These are phyloP conservation scores for Trichophyton benhamiae DNA, from an alignment of 2,329 filamentous ascomycete species.

Conservation along the genomic window DNA sequence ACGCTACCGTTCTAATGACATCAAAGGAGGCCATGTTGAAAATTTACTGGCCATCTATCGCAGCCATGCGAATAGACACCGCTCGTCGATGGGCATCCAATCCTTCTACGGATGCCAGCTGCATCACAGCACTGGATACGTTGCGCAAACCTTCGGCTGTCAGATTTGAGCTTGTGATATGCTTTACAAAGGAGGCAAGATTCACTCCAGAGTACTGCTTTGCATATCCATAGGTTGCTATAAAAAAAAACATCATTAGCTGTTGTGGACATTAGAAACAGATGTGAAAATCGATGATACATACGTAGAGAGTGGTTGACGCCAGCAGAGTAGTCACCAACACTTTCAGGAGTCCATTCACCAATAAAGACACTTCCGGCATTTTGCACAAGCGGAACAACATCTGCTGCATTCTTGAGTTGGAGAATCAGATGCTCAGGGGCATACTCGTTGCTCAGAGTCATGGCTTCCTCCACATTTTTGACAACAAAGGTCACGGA, in stretches of 20 bases:
- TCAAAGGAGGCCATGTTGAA: not conserved
- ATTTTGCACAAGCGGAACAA: constrained; percentile 72
- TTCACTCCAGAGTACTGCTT: constrained; percentile 99
- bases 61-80: constrained; percentile 45
- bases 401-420: constrained; percentile 59
- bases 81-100: constrained; percentile 80
- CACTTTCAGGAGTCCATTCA: constrained; percentile 91
- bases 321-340: constrained; percentile 94
- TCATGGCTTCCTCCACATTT: constrained; percentile 60
- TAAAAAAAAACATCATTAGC: constrained; percentile 17
- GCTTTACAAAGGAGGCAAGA: constrained; percentile 88
- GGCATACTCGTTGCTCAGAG: constrained; percentile 82
- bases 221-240: constrained; percentile 93
- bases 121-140: constrained; percentile 83
- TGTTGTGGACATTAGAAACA: not conserved
- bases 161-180: constrained; percentile 89
- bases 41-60: constrained; percentile 8
- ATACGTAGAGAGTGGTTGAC: constrained; percentile 95
- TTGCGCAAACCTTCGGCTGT: constrained; percentile 74
- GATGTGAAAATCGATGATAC: constrained; percentile 33
- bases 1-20: not conserved
- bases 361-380: constrained; percentile 94
- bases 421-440: constrained; percentile 95
- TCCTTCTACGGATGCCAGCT: constrained; percentile 85
- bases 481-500: constrained; percentile 73